Conservation (phyloP, 257 asterid genomes). For the Solanum paucissectum region DNA sequence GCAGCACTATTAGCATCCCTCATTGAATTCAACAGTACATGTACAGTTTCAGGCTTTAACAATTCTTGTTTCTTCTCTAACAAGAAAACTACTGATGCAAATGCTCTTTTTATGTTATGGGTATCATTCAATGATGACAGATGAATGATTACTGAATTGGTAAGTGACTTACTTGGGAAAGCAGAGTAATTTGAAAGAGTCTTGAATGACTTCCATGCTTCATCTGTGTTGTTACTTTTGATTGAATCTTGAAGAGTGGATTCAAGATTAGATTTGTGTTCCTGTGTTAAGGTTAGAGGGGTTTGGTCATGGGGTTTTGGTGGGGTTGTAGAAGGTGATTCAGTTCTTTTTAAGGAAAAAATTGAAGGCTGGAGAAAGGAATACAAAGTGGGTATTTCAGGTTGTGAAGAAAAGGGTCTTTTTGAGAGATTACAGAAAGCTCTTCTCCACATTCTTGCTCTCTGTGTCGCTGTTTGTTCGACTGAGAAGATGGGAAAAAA, state of each 20-base stretch:
- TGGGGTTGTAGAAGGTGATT: slow-evolving; percentile 4
- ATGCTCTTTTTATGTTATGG: slow-evolving; percentile 75
- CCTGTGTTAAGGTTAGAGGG: slow-evolving; percentile 24
- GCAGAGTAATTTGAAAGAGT: slow-evolving; percentile 42
- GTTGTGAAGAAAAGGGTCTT: slow-evolving; percentile 48
- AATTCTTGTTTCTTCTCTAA: slow-evolving; percentile 67
- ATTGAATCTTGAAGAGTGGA: slow-evolving; percentile 42
- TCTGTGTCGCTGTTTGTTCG: neutral
- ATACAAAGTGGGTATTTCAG: slow-evolving; percentile 53
- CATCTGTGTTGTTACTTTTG: slow-evolving; percentile 47
- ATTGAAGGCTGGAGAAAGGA: slow-evolving; percentile 85
- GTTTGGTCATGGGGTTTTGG: slow-evolving; percentile 18
- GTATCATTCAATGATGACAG: slow-evolving; percentile 50
- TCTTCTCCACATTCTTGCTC: slow-evolving; percentile 39
- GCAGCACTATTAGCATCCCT: slow-evolving; percentile 43
- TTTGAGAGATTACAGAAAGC: slow-evolving; percentile 19
- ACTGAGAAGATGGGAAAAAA: neutral
- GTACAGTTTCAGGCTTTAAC: slow-evolving; percentile 43
- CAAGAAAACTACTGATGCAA: slow-evolving; percentile 55
- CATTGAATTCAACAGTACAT: slow-evolving; percentile 58
- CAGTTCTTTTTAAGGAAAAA: slow-evolving; percentile 30
- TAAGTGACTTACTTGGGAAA: slow-evolving; percentile 65
- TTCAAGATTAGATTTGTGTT: slow-evolving; percentile 43
- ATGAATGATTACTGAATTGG: slow-evolving; percentile 57
- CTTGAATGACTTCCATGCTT: slow-evolving; percentile 96